Evolutionary conservation across 2,329 filamentous ascomycete species (phyloP).

Genomic region (Cladosporium sp.): DNA sequence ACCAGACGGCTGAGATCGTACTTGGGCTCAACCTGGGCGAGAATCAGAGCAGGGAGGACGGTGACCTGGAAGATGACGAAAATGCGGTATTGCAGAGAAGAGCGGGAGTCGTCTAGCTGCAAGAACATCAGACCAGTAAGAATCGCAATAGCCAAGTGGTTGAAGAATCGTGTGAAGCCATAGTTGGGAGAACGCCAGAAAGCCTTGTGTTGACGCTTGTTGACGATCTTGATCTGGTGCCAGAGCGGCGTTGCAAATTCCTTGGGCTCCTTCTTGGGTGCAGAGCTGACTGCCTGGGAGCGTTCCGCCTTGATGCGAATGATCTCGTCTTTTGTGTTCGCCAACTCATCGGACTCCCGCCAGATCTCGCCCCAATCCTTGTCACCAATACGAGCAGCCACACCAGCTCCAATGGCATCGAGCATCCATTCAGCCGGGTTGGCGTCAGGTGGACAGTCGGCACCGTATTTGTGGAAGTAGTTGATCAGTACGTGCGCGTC

Average conservation of each 20-base stretch:
- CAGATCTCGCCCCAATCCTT: constrained; percentile 81
- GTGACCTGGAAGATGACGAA: constrained; percentile 87
- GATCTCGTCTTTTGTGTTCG: constrained; percentile 67
- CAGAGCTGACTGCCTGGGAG: constrained; percentile 48
- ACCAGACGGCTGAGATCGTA: constrained; percentile 78
- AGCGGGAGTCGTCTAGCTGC: constrained; percentile 72
- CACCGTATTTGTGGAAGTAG: constrained; percentile 45
- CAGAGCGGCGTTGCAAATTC: constrained; percentile 80
- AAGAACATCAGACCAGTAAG: constrained; percentile 79
- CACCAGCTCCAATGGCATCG: constrained; percentile 77
- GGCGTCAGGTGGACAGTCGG: constrained; percentile 58
- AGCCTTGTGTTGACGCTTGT: constrained; percentile 70
- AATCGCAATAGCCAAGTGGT: constrained; percentile 75
- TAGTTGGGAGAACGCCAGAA: constrained; percentile 90
- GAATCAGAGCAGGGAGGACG: constrained; percentile 78
- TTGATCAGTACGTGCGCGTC: constrained; percentile 71
- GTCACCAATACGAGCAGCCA: constrained; percentile 69
- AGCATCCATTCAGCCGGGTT: constrained; percentile 78
- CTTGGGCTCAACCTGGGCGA: constrained; percentile 81
- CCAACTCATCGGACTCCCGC: constrained; percentile 71
- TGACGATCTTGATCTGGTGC: constrained; percentile 78
- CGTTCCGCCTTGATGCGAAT: constrained; percentile 65
- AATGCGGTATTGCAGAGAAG: constrained; percentile 79
- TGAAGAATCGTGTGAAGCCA: constrained; percentile 83
- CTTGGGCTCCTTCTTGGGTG: constrained; percentile 57